phyloP scores from a whole-genome alignment of 805 yeast species.

The Saccharomycopsis amapae region DNA sequence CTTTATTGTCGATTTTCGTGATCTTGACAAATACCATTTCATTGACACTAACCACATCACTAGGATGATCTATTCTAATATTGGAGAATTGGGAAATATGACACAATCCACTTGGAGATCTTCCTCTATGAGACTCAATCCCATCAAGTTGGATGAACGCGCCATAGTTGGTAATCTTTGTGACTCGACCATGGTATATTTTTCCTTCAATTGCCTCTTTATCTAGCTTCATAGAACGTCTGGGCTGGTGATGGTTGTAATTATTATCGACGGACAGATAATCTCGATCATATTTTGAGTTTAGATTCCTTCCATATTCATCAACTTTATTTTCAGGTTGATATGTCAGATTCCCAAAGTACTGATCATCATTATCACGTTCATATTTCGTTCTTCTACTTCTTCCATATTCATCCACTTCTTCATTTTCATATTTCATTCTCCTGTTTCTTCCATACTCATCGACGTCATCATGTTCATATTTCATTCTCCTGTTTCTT shows the following conservation, averaged over 20 bases:
- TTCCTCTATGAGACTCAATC: constrained; percentile 24
- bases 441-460: background rate
- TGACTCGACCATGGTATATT: constrained; percentile 56
- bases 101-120: constrained; percentile 50
- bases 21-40: constrained; percentile 66
- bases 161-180: constrained; percentile 60
- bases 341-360: no score
- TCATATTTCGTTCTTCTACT: background rate
- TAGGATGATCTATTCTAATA: constrained; percentile 47
- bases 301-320: constrained; percentile 13
- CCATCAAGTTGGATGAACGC: constrained; percentile 60
- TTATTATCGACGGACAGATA: background rate
- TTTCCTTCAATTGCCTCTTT: constrained; percentile 35
- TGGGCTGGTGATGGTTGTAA: no score
- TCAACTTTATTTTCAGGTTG: constrained; percentile 23
- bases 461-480: constrained; percentile 9
- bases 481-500: background rate
- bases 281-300: no score
- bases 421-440: background rate
- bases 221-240: no score
- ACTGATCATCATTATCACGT: no score
- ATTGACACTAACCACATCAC: constrained; percentile 46
- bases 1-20: constrained; percentile 36
- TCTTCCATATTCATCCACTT: constrained; percentile 15
- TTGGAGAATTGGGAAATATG: constrained; percentile 65